Evolutionary conservation across 768 basidiomycete genomes (phyloP).

Genomic region (Boletus sensibilis): DNA sequence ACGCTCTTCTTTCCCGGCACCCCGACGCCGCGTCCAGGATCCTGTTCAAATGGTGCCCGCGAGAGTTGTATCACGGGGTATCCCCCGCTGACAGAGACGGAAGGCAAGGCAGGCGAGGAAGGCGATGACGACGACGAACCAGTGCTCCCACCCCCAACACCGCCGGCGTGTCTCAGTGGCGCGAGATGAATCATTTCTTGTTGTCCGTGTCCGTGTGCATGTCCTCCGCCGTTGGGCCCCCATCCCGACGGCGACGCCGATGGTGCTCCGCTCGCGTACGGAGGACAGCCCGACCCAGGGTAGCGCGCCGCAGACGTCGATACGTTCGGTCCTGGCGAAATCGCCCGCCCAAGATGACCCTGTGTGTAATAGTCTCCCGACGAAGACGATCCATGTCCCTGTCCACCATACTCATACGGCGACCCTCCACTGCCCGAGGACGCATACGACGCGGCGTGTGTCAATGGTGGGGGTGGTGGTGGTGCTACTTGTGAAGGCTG

Average conservation of each 20-base stretch:
- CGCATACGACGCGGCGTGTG: conserved; percentile 23
- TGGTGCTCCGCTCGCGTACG: conserved; percentile 7
- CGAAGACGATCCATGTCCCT: conserved; percentile 20
- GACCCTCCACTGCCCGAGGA: conserved; percentile 26
- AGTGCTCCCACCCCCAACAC: conserved; percentile 8
- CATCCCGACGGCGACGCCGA: conserved; percentile 12
- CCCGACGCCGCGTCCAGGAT: conserved; percentile 23
- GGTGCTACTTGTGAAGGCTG: conserved; percentile 20
- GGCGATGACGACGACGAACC: conserved; percentile 28
- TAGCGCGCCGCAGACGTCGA: conserved; percentile 19
- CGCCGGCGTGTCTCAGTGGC: conserved; percentile 28
- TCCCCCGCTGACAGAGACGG: conserved; percentile 13
- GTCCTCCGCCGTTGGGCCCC: conserved; percentile 16
- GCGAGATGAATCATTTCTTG: conserved; percentile 38
- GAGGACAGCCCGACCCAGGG: not conserved
- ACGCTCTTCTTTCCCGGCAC: conserved; percentile 56
- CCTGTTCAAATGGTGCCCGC: conserved; percentile 33
- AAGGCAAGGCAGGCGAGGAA: conserved; percentile 28
- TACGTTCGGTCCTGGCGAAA: conserved; percentile 20
- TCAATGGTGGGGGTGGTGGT: conserved; percentile 15
- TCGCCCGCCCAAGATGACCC: conserved; percentile 15
- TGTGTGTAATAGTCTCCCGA: conserved; percentile 28
- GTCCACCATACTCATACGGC: conserved; percentile 23
- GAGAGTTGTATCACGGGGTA: conserved; percentile 33
- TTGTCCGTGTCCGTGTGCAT: conserved; percentile 22